Conservation (phyloP, 202 grass and related monocot genomes). For the Musa balbisiana region DNA sequence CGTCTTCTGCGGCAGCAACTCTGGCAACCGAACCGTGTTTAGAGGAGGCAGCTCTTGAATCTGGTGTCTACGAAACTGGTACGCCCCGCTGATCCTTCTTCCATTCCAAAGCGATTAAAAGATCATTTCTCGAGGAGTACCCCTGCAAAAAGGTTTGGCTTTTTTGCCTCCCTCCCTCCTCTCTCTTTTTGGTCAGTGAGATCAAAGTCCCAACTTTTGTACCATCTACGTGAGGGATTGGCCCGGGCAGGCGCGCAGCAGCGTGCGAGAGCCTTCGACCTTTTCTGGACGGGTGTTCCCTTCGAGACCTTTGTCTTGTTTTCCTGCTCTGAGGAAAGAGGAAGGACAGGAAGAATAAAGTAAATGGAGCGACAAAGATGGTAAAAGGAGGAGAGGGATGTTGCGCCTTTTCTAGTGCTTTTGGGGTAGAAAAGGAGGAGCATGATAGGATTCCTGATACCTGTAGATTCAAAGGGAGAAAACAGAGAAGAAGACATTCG, state of each 20-base stretch:
- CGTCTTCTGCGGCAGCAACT: constrained; percentile 95
- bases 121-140: neutral
- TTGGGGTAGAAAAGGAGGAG: too few relatives aligned
- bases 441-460: too few relatives aligned
- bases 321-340: neutral
- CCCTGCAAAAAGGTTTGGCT: too few relatives aligned
- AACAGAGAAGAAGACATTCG: too few relatives aligned
- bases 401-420: too few relatives aligned
- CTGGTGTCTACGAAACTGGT: constrained; percentile 85
- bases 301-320: too few relatives aligned
- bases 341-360: neutral
- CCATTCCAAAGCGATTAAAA: neutral
- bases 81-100: constrained; percentile 7
- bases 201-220: too few relatives aligned
- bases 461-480: too few relatives aligned
- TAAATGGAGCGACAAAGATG: too few relatives aligned
- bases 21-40: constrained; percentile 62
- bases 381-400: too few relatives aligned
- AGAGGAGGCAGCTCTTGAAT: constrained; percentile 72
- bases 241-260: neutral
- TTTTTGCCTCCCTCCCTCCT: too few relatives aligned
- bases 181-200: too few relatives aligned
- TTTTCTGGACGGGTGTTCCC: neutral
- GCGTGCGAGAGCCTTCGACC: neutral
- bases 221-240: neutral